Evolutionary conservation across 352 stramenopile species (phyloP).

Genomic region (Phytopythium montanum): DNA sequence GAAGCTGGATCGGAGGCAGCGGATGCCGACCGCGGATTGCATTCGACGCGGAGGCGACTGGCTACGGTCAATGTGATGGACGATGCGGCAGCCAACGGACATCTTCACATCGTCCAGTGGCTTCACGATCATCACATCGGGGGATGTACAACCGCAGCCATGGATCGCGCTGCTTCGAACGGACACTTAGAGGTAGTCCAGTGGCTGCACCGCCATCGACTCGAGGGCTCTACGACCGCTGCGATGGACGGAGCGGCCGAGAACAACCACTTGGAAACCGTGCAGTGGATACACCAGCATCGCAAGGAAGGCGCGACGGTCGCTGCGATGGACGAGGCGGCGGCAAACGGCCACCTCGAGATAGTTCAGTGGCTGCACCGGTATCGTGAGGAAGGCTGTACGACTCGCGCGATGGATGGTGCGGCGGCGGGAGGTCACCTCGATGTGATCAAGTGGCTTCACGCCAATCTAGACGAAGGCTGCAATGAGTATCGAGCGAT

Average conservation of each 20-base stretch:
- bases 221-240: slow-evolving; percentile 16
- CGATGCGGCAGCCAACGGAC: background rate
- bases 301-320: slow-evolving; percentile 17
- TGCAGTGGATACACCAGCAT: slow-evolving; percentile 10
- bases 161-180: slow-evolving; percentile 22
- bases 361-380: slow-evolving; percentile 26
- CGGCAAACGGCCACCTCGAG: slow-evolving; percentile 19
- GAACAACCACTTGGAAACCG: slow-evolving; percentile 3
- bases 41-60: no score
- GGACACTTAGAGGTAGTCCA: slow-evolving; percentile 22
- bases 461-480: slow-evolving; percentile 3
- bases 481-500: background rate
- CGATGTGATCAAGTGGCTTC: slow-evolving; percentile 29
- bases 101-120: no score
- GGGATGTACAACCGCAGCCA: slow-evolving; percentile 6
- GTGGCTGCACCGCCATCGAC: slow-evolving; percentile 22
- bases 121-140: slow-evolving; percentile 8
- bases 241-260: slow-evolving; percentile 26
- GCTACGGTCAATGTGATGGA: no score
- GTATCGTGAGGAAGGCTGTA: slow-evolving; percentile 20
- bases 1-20: no score
- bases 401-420: slow-evolving; percentile 38
- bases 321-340: slow-evolving; percentile 17
- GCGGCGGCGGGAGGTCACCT: slow-evolving; percentile 31
- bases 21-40: no score